Percentiles rank a stretch among this genome's conserved stretches.
phyloP scores from a whole-genome alignment of 208 protist genomes.

The Leishmania braziliensis region DNA sequence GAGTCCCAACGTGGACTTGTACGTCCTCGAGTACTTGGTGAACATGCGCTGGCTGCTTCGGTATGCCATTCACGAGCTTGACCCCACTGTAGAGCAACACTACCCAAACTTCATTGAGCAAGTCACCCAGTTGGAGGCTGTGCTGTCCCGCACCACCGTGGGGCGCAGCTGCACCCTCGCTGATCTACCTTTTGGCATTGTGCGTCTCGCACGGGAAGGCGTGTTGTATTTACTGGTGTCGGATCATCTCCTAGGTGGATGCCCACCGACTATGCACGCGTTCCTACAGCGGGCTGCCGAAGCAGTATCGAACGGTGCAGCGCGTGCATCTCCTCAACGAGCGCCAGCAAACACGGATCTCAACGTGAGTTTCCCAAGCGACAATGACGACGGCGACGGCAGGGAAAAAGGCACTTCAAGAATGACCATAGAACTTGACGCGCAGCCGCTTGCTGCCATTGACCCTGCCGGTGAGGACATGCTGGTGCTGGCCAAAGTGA shows the following conservation, averaged over 20 bases:
- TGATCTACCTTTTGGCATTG: constrained; percentile 42
- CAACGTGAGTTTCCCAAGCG: constrained; percentile 24
- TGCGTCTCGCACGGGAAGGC: constrained; percentile 52
- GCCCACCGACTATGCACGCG: constrained; percentile 74
- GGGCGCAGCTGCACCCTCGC: constrained; percentile 28
- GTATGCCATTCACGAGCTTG: constrained; percentile 43
- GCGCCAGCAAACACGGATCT: constrained; percentile 7
- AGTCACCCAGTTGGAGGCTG: constrained; percentile 23
- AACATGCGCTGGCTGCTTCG: constrained; percentile 74
- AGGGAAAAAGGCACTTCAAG: not conserved
- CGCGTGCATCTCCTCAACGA: not conserved
- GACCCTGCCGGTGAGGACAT: not conserved
- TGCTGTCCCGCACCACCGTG: constrained; percentile 31
- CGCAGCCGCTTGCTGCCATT: not conserved
- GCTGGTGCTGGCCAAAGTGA: not conserved
- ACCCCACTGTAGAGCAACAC: constrained; percentile 47
- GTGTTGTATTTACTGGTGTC: constrained; percentile 72
- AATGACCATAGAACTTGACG: constrained; percentile 1
- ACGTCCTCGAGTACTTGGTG: constrained; percentile 67
- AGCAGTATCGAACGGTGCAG: not conserved
- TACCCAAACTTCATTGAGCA: constrained; percentile 41
- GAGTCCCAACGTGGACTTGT: constrained; percentile 19
- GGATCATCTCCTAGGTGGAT: constrained; percentile 64
- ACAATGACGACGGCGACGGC: not conserved
- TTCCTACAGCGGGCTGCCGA: constrained; percentile 44